Conservation (phyloP, 1,139 yeast species). For the Zygotorulaspora mrakii region DNA sequence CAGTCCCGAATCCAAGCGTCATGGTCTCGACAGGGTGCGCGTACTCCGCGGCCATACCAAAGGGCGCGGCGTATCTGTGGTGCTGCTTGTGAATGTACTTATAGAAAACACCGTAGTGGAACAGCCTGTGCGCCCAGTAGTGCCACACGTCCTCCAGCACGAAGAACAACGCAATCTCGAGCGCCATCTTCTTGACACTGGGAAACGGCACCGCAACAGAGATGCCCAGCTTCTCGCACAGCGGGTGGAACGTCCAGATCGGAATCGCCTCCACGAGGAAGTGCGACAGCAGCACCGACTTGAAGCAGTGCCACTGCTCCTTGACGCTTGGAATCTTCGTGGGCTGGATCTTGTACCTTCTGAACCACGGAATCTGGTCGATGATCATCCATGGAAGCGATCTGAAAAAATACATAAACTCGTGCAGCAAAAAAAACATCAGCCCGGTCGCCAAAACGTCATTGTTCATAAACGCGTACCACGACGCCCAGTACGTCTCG, state of each 20-base stretch:
- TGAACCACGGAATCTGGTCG: conserved; percentile 71
- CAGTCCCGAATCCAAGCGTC: conserved; percentile 88
- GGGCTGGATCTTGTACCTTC: conserved; percentile 77
- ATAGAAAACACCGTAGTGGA: conserved; percentile 83
- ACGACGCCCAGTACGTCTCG: conserved; percentile 74
- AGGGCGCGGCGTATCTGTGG: conserved; percentile 95
- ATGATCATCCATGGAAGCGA: conserved; percentile 80
- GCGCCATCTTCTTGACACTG: conserved; percentile 47
- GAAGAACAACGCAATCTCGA: conserved; percentile 72
- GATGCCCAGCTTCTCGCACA: conserved; percentile 74
- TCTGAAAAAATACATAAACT: conserved; percentile 76
- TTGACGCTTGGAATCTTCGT: conserved; percentile 69
- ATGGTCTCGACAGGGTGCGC: conserved; percentile 94
- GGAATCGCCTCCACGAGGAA: conserved; percentile 90
- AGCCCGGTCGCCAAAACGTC: conserved; percentile 82
- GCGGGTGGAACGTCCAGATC: conserved; percentile 92
- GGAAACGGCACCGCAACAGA: conserved; percentile 86
- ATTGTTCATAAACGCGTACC: conserved; percentile 69
- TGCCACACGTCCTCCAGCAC: conserved; percentile 93
- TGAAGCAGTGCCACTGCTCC: conserved; percentile 91
- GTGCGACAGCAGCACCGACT: conserved; percentile 78
- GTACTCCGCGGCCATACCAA: conserved; percentile 93
- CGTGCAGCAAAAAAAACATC: conserved; percentile 70
- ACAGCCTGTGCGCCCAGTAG: conserved; percentile 85
- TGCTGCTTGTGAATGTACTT: conserved; percentile 92